These are phyloP conservation scores for Solanum microdontum DNA, from an alignment of 257 asterid genomes.

Conservation along the genomic window DNA sequence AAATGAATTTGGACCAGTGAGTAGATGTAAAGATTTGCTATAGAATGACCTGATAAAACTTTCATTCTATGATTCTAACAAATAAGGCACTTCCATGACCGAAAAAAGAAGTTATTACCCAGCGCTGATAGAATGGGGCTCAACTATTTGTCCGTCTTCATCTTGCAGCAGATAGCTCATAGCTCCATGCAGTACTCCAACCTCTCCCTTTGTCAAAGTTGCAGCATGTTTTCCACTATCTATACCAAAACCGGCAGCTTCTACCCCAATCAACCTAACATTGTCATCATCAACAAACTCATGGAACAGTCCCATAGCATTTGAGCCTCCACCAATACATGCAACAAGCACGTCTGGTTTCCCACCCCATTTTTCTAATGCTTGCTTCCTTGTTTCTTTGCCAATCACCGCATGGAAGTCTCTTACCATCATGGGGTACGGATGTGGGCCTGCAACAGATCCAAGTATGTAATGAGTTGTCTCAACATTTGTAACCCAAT, in stretches of 20 bases:
- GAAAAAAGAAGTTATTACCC: constrained; percentile 36
- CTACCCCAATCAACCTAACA: constrained; percentile 85
- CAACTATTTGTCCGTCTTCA: constrained; percentile 87
- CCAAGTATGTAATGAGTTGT: constrained; percentile 90
- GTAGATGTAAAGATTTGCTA: background rate
- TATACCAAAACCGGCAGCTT: constrained; percentile 95
- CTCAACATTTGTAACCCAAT: constrained; percentile 95
- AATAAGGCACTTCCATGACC: background rate
- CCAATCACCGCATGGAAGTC: constrained; percentile 94
- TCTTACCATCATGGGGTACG: constrained; percentile 98
- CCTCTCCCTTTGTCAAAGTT: constrained; percentile 82
- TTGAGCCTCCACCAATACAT: constrained; percentile 95
- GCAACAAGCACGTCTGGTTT: constrained; percentile 84
- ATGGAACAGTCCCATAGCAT: constrained; percentile 88
- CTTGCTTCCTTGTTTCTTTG: constrained; percentile 91
- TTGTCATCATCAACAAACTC: constrained; percentile 80
- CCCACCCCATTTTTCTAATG: constrained; percentile 91
- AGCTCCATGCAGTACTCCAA: constrained; percentile 94
- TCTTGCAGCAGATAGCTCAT: constrained; percentile 97
- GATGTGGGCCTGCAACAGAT: constrained; percentile 96
- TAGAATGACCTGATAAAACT: background rate
- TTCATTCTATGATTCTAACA: background rate
- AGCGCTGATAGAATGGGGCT: constrained; percentile 98
- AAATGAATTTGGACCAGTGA: background rate
- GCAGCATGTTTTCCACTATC: constrained; percentile 98